Conservation (phyloP, 768 basidiomycete species). For the Lactifluus echinatus region DNA sequence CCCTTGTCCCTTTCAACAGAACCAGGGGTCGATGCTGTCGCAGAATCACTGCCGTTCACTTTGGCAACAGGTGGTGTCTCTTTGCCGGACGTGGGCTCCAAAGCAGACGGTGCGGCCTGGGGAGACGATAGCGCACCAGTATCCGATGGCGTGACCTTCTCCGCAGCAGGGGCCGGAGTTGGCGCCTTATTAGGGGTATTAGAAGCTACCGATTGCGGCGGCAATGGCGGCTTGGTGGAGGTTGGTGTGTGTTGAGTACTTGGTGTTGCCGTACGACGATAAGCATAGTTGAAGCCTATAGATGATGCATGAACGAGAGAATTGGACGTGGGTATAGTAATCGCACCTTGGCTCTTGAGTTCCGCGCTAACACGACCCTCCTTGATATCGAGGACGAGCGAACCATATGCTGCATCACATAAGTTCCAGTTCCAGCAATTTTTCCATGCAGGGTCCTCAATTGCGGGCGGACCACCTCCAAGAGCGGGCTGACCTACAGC, state of each 20-base stretch:
- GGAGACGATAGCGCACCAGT: not conserved
- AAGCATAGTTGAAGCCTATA: constrained; percentile 91
- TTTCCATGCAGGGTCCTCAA: constrained; percentile 94
- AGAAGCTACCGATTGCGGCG: constrained; percentile 30
- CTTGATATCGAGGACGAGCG: constrained; percentile 78
- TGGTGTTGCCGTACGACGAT: constrained; percentile 62
- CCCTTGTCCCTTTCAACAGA: constrained; percentile 13
- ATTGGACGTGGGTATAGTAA: constrained; percentile 11
- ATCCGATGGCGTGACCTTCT: constrained; percentile 7
- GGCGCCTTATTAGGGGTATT: constrained; percentile 30
- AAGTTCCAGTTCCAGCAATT: constrained; percentile 99
- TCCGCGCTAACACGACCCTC: constrained; percentile 91
- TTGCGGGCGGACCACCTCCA: constrained; percentile 35
- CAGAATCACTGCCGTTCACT: constrained; percentile 31
- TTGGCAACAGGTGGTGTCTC: constrained; percentile 10
- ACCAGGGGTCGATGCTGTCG: constrained; percentile 21
- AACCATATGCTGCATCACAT: constrained; percentile 91
- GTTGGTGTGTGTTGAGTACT: constrained; percentile 50
- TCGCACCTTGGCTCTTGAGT: constrained; percentile 80
- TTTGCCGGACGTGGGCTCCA: constrained; percentile 9
- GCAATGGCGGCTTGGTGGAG: constrained; percentile 46
- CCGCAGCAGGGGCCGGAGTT: constrained; percentile 22
- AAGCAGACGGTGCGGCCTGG: not conserved
- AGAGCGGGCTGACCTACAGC: constrained; percentile 38
- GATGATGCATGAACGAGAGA: not conserved